Evolutionary conservation across 352 stramenopile species (phyloP).

Genomic region (Peronospora tabacina): DNA sequence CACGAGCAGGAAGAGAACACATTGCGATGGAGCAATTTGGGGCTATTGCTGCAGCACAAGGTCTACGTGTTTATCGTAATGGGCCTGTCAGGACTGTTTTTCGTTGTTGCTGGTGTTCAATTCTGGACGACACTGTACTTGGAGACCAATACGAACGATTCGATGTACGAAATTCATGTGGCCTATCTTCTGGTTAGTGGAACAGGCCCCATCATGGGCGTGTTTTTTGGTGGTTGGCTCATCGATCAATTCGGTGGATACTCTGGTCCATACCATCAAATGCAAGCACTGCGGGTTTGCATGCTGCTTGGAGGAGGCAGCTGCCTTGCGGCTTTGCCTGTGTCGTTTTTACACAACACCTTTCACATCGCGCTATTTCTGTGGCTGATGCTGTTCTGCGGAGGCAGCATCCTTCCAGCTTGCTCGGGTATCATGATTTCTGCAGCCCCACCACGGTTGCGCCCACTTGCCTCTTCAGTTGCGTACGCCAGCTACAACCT

Average conservation of each 20-base stretch:
- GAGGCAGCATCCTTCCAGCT: slow-evolving; percentile 55
- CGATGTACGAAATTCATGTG: slow-evolving; percentile 67
- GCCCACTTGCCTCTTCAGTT: slow-evolving; percentile 67
- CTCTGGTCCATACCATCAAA: slow-evolving; percentile 54
- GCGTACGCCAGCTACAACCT: slow-evolving; percentile 80
- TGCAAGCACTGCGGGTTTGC: slow-evolving; percentile 60
- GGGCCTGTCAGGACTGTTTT: slow-evolving; percentile 73
- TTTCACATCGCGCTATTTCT: slow-evolving; percentile 61
- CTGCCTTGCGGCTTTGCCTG: slow-evolving; percentile 46
- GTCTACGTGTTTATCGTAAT: slow-evolving; percentile 79
- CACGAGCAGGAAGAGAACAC: slow-evolving; percentile 13
- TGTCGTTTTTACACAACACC: slow-evolving; percentile 63
- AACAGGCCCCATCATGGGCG: slow-evolving; percentile 69
- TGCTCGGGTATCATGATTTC: slow-evolving; percentile 84
- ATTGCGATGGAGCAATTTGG: slow-evolving; percentile 44
- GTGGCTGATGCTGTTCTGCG: slow-evolving; percentile 83
- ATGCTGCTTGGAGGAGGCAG: slow-evolving; percentile 50
- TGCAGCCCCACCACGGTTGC: slow-evolving; percentile 47
- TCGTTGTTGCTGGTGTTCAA: slow-evolving; percentile 72
- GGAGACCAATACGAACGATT: slow-evolving; percentile 72
- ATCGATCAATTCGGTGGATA: slow-evolving; percentile 78
- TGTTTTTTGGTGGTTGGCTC: slow-evolving; percentile 83
- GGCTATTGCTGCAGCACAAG: slow-evolving; percentile 42
- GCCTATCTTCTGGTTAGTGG: slow-evolving; percentile 68
- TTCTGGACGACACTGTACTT: slow-evolving; percentile 84